A percentile compares a stretch with the other conserved stretches of the same genome.
These are phyloP conservation scores for Picea abies DNA, from an alignment of 83 land plant genomes.

Conservation along the genomic window DNA sequence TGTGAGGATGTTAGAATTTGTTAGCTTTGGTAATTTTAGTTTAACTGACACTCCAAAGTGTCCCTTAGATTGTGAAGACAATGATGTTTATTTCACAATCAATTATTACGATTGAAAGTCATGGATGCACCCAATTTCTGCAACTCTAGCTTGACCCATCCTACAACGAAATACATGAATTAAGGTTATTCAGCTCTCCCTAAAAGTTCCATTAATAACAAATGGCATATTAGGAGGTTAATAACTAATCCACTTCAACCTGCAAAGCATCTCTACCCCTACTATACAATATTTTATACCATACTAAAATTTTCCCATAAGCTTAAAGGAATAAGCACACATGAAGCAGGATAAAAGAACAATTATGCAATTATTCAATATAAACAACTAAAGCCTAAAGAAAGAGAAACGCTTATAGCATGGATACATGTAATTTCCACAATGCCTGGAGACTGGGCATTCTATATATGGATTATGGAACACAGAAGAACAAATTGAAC, in stretches of 20 bases:
- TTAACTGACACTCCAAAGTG: background rate
- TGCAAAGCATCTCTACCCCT: background rate
- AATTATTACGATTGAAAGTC: background rate
- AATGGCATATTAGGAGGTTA: background rate
- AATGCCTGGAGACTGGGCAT: background rate
- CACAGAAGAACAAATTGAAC: constrained; percentile 17
- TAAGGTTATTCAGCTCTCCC: background rate
- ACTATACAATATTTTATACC: too few relatives aligned
- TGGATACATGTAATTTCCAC: background rate
- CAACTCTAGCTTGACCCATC: background rate
- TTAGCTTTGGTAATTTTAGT: background rate
- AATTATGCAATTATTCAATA: too few relatives aligned
- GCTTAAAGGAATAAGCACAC: background rate
- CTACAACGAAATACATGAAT: background rate
- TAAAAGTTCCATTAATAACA: background rate
- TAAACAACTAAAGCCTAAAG: background rate
- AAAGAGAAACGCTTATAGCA: background rate
- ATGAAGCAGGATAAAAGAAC: background rate
- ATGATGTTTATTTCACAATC: background rate
- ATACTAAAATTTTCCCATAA: background rate
- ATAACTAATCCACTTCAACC: background rate
- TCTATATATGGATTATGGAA: background rate
- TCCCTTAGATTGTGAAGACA: background rate
- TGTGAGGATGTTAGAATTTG: background rate
- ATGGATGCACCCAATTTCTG: background rate